Conservation (phyloP, 176 grass and related monocot genomes). For the Ensete glaucum region DNA sequence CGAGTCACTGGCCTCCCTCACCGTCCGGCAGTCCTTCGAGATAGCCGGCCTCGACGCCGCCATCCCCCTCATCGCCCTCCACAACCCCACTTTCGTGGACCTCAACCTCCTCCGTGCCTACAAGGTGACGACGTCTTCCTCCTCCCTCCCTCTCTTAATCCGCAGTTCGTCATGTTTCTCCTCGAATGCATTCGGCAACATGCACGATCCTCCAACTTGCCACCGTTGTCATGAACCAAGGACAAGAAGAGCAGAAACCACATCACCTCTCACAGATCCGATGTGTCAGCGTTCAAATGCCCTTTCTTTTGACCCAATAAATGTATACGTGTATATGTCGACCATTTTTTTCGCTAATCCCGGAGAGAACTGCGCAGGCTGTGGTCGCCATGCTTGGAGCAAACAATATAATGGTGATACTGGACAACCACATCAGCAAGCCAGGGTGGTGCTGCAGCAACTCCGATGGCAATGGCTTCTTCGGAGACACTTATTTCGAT, state of each 20-base stretch:
- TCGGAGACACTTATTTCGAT: slow-evolving; percentile 65
- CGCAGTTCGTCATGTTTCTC: neutral
- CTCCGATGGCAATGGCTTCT: slow-evolving; percentile 74
- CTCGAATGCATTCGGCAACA: neutral
- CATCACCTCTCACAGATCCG: no score
- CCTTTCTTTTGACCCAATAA: no score
- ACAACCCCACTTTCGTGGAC: slow-evolving; percentile 62
- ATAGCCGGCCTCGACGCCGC: slow-evolving; percentile 47
- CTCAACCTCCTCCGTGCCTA: slow-evolving; percentile 70
- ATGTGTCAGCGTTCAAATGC: no score
- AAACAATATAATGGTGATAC: slow-evolving; percentile 67
- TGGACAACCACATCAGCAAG: slow-evolving; percentile 92
- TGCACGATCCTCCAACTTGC: no score
- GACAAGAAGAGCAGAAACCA: no score
- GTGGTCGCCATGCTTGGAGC: slow-evolving; percentile 61
- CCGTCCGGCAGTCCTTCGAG: slow-evolving; percentile 53
- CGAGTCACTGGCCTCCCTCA: slow-evolving; percentile 44
- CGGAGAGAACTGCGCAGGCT: slow-evolving; percentile 21
- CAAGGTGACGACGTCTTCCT: slow-evolving; percentile 35
- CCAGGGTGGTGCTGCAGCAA: slow-evolving; percentile 71
- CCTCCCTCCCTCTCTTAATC: neutral
- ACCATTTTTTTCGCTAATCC: no score
- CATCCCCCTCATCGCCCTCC: slow-evolving; percentile 31
- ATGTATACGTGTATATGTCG: no score
- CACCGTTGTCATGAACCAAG: no score